Evolutionary conservation across 2,329 filamentous ascomycete genomes (phyloP).

Genomic region (Paecilomyces sp.): DNA sequence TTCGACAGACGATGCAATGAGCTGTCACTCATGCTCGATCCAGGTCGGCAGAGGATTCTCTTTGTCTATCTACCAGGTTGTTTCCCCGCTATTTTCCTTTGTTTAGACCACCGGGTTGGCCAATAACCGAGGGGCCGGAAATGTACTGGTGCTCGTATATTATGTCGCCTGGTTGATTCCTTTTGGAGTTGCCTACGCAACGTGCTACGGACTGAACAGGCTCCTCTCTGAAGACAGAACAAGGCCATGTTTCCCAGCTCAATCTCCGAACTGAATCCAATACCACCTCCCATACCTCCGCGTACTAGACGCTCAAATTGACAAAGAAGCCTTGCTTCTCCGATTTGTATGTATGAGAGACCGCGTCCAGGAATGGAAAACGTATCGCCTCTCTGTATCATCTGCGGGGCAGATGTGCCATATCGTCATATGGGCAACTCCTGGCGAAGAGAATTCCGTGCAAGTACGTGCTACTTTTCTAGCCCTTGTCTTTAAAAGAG

Average conservation of each 20-base stretch:
- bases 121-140: background rate
- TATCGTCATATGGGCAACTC: conserved; percentile 2
- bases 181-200: background rate
- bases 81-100: background rate
- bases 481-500: background rate
- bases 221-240: background rate
- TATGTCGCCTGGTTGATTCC: background rate
- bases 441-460: conserved; percentile 9
- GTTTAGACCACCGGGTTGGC: background rate
- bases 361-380: background rate
- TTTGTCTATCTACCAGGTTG: background rate
- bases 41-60: background rate
- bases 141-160: background rate
- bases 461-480: conserved; percentile 5
- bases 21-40: background rate
- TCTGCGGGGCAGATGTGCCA: conserved; percentile 9
- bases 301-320: too few species aligned
- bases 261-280: background rate
- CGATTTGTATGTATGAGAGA: too few species aligned
- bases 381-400: conserved; percentile 2
- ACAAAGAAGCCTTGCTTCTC: too few species aligned
- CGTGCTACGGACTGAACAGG: background rate
- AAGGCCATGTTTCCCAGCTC: background rate
- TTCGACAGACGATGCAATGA: background rate
- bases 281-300: background rate